Evolutionary conservation across 345 rosid species (phyloP).

Genomic region (Triadica sebifera): DNA sequence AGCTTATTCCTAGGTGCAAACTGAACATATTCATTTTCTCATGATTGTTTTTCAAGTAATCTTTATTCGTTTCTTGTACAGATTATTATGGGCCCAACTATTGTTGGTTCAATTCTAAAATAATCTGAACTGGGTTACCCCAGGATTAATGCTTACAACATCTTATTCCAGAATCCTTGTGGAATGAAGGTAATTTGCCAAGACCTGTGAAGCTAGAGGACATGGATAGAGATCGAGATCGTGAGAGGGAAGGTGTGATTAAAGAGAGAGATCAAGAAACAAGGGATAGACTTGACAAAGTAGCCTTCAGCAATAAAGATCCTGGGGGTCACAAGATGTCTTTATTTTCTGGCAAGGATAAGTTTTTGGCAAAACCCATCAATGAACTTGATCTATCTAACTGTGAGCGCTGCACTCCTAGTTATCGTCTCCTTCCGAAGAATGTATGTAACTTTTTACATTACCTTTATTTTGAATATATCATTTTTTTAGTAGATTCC

Average conservation of each 20-base stretch:
- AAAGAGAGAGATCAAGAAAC: conserved; percentile 68
- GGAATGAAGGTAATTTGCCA: conserved; percentile 63
- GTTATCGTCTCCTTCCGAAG: conserved; percentile 92
- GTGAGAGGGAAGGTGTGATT: conserved; percentile 53
- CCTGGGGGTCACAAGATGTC: conserved; percentile 51
- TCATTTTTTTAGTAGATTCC: conserved; percentile 7
- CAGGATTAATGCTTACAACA: conserved; percentile 5
- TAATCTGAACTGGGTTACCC: conserved; percentile 10
- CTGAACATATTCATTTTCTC: background rate
- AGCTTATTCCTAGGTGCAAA: background rate
- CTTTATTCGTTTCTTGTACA: background rate
- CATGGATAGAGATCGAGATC: conserved; percentile 64
- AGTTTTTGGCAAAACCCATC: conserved; percentile 78
- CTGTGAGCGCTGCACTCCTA: conserved; percentile 96
- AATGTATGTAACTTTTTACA: conserved; percentile 43
- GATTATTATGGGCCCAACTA: background rate
- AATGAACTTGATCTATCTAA: conserved; percentile 93
- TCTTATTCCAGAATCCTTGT: conserved; percentile 50
- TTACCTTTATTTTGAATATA: conserved; percentile 2
- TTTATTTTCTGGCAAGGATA: conserved; percentile 62
- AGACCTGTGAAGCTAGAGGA: conserved; percentile 70
- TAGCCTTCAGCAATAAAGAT: conserved; percentile 48
- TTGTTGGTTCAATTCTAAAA: conserved; percentile 4
- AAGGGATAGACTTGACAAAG: conserved; percentile 68
- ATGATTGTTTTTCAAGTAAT: background rate